phyloP scores from a whole-genome alignment of 352 stramenopile species.

The Globisporangium paddicum region DNA sequence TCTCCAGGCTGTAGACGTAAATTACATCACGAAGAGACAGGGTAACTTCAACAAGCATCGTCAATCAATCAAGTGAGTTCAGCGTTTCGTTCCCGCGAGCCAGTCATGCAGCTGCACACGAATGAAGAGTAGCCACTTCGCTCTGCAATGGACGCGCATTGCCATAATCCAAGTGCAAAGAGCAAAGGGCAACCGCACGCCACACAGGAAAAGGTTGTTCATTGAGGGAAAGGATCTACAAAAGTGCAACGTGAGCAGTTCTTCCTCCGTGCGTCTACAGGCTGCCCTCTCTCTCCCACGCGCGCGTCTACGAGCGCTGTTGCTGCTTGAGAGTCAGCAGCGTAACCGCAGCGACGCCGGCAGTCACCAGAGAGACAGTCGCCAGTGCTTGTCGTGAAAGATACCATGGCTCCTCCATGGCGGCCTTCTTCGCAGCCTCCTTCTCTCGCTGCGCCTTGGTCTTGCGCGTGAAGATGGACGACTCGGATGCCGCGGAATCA shows the following conservation, averaged over 20 bases:
- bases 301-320: slow-evolving; percentile 15
- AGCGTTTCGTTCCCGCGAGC: neutral
- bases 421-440: slow-evolving; percentile 13
- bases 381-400: slow-evolving; percentile 50
- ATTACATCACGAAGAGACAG: slow-evolving; percentile 7
- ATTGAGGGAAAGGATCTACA: slow-evolving; percentile 5
- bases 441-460: slow-evolving; percentile 37
- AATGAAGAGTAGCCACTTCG: neutral
- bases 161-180: neutral
- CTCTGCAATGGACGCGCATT: neutral
- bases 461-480: slow-evolving; percentile 75
- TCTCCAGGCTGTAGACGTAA: slow-evolving; percentile 1
- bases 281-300: neutral
- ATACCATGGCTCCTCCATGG: slow-evolving; percentile 50
- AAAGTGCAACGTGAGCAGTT: slow-evolving; percentile 3
- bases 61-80: slow-evolving; percentile 3
- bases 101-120: slow-evolving; percentile 5
- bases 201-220: slow-evolving; percentile 7
- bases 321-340: slow-evolving; percentile 61
- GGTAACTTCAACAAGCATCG: slow-evolving; percentile 1
- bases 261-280: neutral
- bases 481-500: slow-evolving; percentile 16
- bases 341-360: slow-evolving; percentile 55
- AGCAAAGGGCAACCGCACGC: slow-evolving; percentile 1
- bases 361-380: slow-evolving; percentile 64